phyloP scores from a whole-genome alignment of 169 alveolate species.

The Theileria luwenshuni region DNA sequence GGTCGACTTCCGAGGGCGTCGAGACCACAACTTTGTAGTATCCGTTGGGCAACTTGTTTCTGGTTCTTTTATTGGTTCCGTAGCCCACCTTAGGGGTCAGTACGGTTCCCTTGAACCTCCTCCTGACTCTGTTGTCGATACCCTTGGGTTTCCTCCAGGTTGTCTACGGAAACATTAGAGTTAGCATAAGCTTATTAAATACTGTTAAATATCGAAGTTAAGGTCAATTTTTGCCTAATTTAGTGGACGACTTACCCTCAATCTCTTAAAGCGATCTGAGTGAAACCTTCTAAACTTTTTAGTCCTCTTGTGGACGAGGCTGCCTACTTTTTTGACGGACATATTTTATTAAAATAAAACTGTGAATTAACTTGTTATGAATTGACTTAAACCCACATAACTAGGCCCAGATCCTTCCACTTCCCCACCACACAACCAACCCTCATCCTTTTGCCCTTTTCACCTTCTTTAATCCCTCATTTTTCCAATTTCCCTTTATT shows the following conservation, averaged over 20 bases:
- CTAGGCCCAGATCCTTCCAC: too few species aligned
- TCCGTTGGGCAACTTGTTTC: conserved; percentile 91
- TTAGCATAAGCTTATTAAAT: not conserved
- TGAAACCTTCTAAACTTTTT: conserved; percentile 93
- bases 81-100: conserved; percentile 95
- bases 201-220: conserved; percentile 1
- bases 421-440: too few species aligned
- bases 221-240: not conserved
- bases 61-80: conserved; percentile 93
- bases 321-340: conserved; percentile 83
- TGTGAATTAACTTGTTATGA: not conserved
- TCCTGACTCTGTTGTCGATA: conserved; percentile 95
- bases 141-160: conserved; percentile 98
- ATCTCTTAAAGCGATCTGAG: conserved; percentile 92
- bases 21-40: conserved; percentile 90
- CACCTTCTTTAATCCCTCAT: too few species aligned
- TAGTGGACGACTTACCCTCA: conserved; percentile 78
- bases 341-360: conserved; percentile 13
- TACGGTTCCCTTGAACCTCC: conserved; percentile 93
- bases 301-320: conserved; percentile 90
- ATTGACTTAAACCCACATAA: too few species aligned
- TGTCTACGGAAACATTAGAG: conserved; percentile 56
- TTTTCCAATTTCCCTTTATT: too few species aligned
- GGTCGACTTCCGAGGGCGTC: conserved; percentile 89
- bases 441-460: too few species aligned